Evolutionary conservation across 2,329 filamentous ascomycete species (phyloP).

Genomic region (Phialemoniopsis sp.): DNA sequence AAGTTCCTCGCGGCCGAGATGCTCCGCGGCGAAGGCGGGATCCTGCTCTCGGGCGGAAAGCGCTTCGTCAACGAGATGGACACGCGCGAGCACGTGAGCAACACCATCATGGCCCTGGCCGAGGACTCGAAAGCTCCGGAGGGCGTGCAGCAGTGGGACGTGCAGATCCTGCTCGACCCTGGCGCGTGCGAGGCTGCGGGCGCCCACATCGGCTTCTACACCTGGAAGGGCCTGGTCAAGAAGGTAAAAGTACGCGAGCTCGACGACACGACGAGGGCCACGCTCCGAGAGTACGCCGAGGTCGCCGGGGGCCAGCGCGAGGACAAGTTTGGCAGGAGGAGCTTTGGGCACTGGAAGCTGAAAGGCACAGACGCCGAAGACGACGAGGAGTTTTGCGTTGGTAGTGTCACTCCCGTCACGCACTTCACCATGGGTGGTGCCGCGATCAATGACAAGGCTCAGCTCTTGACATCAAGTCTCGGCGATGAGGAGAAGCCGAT

Average conservation of each 20-base stretch:
- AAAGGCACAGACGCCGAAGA: constrained; percentile 33
- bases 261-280: constrained; percentile 26
- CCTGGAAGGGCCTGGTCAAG: constrained; percentile 56
- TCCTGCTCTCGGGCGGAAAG: constrained; percentile 35
- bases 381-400: constrained; percentile 52
- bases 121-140: constrained; percentile 17
- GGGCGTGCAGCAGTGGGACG: constrained; percentile 49
- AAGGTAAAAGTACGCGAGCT: constrained; percentile 52
- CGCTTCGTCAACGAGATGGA: constrained; percentile 62
- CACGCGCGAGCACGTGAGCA: constrained; percentile 53
- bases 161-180: constrained; percentile 56
- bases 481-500: constrained; percentile 35
- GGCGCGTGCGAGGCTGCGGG: constrained; percentile 46
- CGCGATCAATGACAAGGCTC: constrained; percentile 47
- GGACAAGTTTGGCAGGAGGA: constrained; percentile 41
- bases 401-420: constrained; percentile 57
- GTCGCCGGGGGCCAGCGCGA: constrained; percentile 30
- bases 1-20: constrained; percentile 64
- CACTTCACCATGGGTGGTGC: constrained; percentile 67
- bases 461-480: constrained; percentile 38
- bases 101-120: constrained; percentile 38
- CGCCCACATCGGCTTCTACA: constrained; percentile 58
- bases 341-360: constrained; percentile 54
- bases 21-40: constrained; percentile 58
- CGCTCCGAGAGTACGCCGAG: constrained; percentile 44